Percentiles rank a stretch among this genome's conserved stretches.
Evolutionary conservation across 306 rosid species (phyloP).

Genomic region (Prunus campanulata): DNA sequence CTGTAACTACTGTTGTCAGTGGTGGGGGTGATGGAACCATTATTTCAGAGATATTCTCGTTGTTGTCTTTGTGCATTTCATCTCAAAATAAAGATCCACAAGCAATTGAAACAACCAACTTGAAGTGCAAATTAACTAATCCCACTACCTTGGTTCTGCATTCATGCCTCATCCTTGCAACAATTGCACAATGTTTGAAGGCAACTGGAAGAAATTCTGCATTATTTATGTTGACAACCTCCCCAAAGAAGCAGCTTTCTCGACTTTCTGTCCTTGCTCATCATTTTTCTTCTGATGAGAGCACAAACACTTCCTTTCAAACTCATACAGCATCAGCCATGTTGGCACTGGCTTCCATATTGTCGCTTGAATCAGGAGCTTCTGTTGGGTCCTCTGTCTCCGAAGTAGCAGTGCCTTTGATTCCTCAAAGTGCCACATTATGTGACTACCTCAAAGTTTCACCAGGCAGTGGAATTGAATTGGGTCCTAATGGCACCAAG

Average conservation of each 20-base stretch:
- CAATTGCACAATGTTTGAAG: constrained; percentile 74
- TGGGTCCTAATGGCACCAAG: constrained; percentile 29
- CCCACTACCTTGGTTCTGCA: constrained; percentile 57
- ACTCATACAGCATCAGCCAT: constrained; percentile 70
- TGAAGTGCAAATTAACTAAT: constrained; percentile 57
- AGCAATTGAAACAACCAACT: constrained; percentile 46
- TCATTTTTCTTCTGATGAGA: constrained; percentile 59
- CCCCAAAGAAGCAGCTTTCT: constrained; percentile 80
- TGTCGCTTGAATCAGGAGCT: constrained; percentile 74
- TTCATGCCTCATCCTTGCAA: constrained; percentile 77
- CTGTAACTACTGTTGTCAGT: constrained; percentile 86
- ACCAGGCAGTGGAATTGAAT: constrained; percentile 45
- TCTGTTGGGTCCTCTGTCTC: constrained; percentile 68
- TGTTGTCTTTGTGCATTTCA: constrained; percentile 61
- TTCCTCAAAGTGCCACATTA: constrained; percentile 68
- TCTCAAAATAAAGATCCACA: constrained; percentile 59
- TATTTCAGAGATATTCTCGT: constrained; percentile 71
- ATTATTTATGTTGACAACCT: constrained; percentile 72
- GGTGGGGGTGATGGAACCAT: constrained; percentile 94
- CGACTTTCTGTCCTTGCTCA: constrained; percentile 73
- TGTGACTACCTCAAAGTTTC: constrained; percentile 62
- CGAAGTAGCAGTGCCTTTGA: constrained; percentile 76
- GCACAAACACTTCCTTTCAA: constrained; percentile 43
- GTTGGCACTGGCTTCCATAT: constrained; percentile 84
- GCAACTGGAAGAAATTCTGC: constrained; percentile 86